Conservation (phyloP, 1,284 basidiomycete species). For the Earliella scabrosa region DNA sequence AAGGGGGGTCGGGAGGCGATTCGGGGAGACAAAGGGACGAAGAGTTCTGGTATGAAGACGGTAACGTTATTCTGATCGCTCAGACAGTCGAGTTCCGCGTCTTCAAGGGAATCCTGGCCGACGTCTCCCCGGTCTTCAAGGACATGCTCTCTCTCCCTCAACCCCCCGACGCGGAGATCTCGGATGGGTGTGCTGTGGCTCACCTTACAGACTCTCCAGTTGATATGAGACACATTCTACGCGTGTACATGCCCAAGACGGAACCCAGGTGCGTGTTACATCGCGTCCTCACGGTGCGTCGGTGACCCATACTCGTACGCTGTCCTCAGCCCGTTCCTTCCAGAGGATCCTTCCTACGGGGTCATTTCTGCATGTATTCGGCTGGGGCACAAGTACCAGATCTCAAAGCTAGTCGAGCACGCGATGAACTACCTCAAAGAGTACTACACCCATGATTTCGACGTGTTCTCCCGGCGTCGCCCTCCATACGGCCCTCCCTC, state of each 20-base stretch:
- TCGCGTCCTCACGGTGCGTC: too few species aligned
- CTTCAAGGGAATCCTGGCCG: conserved; percentile 4
- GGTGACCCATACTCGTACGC: not conserved
- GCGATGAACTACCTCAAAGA: not conserved
- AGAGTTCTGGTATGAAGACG: conserved; percentile 16
- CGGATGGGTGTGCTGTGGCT: not conserved
- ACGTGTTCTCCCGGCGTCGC: not conserved
- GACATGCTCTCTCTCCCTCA: too few species aligned
- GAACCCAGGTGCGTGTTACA: too few species aligned
- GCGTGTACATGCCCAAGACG: too few species aligned
- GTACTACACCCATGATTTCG: not conserved
- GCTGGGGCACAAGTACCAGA: conserved; percentile 2
- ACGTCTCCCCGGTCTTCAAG: conserved; percentile 12
- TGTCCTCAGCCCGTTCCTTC: too few species aligned
- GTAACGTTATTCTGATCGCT: conserved; percentile 8
- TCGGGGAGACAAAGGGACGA: not conserved
- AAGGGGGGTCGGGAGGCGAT: not conserved
- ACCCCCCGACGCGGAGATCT: too few species aligned
- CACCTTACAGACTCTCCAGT: not conserved
- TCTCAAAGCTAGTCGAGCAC: not conserved
- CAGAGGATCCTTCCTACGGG: not conserved
- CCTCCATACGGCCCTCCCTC: not conserved
- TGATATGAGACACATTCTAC: not conserved
- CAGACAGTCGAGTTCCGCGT: conserved; percentile 7
- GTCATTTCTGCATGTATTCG: conserved; percentile 2